Percentiles rank a stretch among this genome's conserved stretches.
phyloP scores from a whole-genome alignment of 2,329 filamentous ascomycete species.

The Alternaria angustiovoidea region DNA sequence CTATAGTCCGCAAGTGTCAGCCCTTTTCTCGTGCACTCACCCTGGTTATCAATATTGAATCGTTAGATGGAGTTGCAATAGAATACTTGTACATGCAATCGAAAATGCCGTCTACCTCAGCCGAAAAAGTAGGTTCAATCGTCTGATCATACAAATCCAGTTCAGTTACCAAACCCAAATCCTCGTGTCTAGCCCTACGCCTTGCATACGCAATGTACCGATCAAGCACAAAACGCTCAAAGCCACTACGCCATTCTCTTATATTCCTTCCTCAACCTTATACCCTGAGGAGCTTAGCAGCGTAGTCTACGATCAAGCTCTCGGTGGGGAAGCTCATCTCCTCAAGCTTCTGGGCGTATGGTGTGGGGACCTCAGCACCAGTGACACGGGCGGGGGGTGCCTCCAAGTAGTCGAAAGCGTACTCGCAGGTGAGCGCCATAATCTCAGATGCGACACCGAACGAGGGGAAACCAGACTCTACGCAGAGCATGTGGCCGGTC shows the following conservation, averaged over 20 bases:
- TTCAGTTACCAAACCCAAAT: conserved; percentile 3
- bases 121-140: conserved; percentile 17
- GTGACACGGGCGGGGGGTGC: conserved; percentile 93
- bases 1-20: not conserved
- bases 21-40: not conserved
- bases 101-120: conserved; percentile 22
- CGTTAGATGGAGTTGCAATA: conserved; percentile 22
- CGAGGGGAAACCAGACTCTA: conserved; percentile 95
- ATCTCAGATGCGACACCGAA: conserved; percentile 95
- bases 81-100: conserved; percentile 34
- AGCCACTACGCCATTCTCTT: not conserved
- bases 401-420: conserved; percentile 96
- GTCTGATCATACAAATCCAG: conserved; percentile 38
- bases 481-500: conserved; percentile 87
- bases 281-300: conserved; percentile 85
- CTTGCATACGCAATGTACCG: not conserved
- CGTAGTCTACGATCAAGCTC: conserved; percentile 84
- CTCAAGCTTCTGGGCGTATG: conserved; percentile 92
- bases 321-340: conserved; percentile 95
- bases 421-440: conserved; percentile 94
- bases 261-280: conserved; percentile 52
- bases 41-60: conserved; percentile 1
- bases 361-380: conserved; percentile 95
- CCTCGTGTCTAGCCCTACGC: conserved; percentile 11
- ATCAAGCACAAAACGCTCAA: not conserved